These are phyloP conservation scores for Groenewaldozyma sp. DNA, from an alignment of 1,139 yeast species.

Conservation along the genomic window DNA sequence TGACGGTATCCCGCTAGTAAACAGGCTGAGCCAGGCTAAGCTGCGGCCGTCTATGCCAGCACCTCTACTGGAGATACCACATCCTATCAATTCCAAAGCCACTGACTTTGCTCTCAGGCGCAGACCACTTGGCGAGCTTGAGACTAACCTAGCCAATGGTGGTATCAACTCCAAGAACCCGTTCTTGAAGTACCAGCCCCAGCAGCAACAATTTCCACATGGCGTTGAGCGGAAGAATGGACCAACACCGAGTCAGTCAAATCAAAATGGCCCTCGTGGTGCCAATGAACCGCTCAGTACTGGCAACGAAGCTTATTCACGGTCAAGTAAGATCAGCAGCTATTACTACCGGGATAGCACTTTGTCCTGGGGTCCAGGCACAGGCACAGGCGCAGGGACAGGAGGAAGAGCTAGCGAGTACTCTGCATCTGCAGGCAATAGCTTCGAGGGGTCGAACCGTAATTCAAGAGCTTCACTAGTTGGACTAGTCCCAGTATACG, in stretches of 20 bases:
- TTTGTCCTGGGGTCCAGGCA: neutral
- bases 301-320: neutral
- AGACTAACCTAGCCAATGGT: slow-evolving; percentile 1
- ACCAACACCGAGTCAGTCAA: neutral
- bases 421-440: neutral
- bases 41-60: too few relatives aligned
- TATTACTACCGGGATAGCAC: neutral
- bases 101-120: slow-evolving; percentile 13
- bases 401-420: neutral
- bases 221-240: neutral
- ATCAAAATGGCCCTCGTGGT: neutral
- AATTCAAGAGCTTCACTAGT: slow-evolving; percentile 2
- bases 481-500: slow-evolving; percentile 18
- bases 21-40: too few relatives aligned
- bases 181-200: neutral
- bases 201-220: neutral
- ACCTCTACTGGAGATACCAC: slow-evolving; percentile 11
- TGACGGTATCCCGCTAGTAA: too few relatives aligned
- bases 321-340: slow-evolving; percentile 2
- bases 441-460: neutral
- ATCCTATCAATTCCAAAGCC: slow-evolving; percentile 16
- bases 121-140: slow-evolving; percentile 15
- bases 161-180: neutral
- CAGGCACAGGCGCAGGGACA: too few relatives aligned
- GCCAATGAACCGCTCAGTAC: neutral